Conservation (phyloP, 257 asterid genomes). For the Solanum medicagineum region DNA sequence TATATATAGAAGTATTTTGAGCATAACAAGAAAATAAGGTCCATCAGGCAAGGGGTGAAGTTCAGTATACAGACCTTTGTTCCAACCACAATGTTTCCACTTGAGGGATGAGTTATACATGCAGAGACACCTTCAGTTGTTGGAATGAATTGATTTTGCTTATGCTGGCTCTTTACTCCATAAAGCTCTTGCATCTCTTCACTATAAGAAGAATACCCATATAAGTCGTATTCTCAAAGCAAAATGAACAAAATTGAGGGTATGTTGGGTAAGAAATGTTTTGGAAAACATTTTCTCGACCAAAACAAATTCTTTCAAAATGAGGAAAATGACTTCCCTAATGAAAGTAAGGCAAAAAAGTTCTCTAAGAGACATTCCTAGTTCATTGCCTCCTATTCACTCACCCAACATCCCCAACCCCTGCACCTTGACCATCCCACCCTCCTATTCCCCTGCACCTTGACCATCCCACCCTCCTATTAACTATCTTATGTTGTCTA, state of each 20-base stretch:
- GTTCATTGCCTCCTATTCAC: not conserved
- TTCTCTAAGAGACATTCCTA: not conserved
- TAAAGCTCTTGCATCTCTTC: conserved; percentile 31
- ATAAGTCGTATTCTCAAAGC: not conserved
- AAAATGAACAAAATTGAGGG: not conserved
- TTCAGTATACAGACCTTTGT: conserved; percentile 39
- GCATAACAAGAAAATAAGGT: not conserved
- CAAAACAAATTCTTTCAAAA: not conserved
- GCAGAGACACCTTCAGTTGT: conserved; percentile 63
- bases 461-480: not conserved
- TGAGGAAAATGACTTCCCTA: not conserved
- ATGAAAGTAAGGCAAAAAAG: not conserved
- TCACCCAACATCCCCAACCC: not conserved
- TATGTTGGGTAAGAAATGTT: not conserved
- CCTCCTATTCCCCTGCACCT: not conserved
- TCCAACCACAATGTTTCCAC: conserved; percentile 77
- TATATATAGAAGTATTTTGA: not conserved
- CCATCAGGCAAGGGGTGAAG: not conserved
- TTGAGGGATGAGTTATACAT: conserved; percentile 67
- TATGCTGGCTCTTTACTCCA: conserved; percentile 15
- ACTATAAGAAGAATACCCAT: conserved; percentile 19
- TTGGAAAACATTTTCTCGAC: not conserved
- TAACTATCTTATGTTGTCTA: not conserved
- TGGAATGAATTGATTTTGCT: conserved; percentile 38
- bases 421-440: not conserved